Evolutionary conservation across 169 alveolate species (phyloP).

Genomic region (Plasmodium vinckei): DNA sequence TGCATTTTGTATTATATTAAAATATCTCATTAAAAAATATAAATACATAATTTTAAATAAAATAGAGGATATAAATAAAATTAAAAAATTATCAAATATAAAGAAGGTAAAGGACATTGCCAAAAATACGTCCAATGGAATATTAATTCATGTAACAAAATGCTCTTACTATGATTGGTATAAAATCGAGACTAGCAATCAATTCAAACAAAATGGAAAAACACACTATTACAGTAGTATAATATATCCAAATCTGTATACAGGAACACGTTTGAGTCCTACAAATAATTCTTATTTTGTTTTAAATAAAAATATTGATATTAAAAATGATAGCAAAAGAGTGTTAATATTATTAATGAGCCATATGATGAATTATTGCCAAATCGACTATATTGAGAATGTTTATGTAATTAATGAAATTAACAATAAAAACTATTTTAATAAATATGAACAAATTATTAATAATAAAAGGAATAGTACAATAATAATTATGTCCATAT

Average conservation of each 20-base stretch:
- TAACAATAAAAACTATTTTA: too few relatives aligned
- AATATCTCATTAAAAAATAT: conserved; percentile 19
- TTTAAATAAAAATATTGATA: not conserved
- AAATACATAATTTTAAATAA: not conserved
- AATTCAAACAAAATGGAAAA: not conserved
- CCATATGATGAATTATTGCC: too few relatives aligned
- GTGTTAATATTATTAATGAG: not conserved
- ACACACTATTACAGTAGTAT: not conserved
- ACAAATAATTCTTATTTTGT: not conserved
- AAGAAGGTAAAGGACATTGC: conserved; percentile 8
- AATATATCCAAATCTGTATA: not conserved
- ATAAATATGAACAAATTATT: too few relatives aligned
- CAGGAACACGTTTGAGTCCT: not conserved
- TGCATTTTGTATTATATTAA: conserved; percentile 5
- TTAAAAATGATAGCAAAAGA: conserved; percentile 4
- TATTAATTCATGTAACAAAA: not conserved
- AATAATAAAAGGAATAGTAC: too few relatives aligned
- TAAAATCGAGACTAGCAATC: conserved; percentile 1
- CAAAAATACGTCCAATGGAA: not conserved
- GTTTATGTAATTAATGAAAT: too few relatives aligned
- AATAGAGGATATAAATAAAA: conserved; percentile 3
- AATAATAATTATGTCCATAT: too few relatives aligned
- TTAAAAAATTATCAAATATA: not conserved
- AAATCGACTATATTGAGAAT: too few relatives aligned
- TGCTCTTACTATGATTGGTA: not conserved